phyloP scores from a whole-genome alignment of 164 flowering plant species.

The Annona squamosa region DNA sequence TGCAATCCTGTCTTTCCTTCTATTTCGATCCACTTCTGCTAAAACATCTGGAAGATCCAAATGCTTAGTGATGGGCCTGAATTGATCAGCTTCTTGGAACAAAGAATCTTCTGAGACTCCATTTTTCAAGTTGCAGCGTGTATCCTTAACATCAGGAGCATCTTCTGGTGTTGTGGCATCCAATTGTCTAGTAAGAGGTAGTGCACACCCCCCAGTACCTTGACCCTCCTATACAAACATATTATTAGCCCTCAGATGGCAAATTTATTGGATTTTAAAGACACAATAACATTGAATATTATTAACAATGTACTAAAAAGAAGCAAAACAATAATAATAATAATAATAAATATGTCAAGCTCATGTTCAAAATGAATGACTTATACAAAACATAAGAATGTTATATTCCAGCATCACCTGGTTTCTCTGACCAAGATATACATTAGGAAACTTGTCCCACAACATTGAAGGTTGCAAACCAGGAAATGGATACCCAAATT shows the following conservation, averaged over 20 bases:
- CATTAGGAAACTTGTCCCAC: constrained; percentile 30
- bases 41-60: constrained; percentile 23
- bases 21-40: constrained; percentile 17
- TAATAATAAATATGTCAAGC: not conserved
- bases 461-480: constrained; percentile 10
- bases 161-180: constrained; percentile 16
- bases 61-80: constrained; percentile 11
- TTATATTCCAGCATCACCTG: constrained; percentile 22
- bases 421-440: constrained; percentile 19
- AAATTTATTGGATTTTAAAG: not conserved
- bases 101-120: constrained; percentile 42
- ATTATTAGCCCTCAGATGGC: constrained; percentile 7
- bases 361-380: constrained; percentile 1
- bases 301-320: not conserved
- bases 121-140: constrained; percentile 34
- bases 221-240: constrained; percentile 42
- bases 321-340: constrained; percentile 1
- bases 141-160: constrained; percentile 25
- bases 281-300: not conserved
- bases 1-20: constrained; percentile 21
- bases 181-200: constrained; percentile 18
- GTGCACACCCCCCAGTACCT: constrained; percentile 25
- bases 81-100: constrained; percentile 31
- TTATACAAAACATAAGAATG: constrained; percentile 4
- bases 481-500: constrained; percentile 18